Evolutionary conservation across 495 filamentous ascomycete genomes (phyloP).

Genomic region (Daldinia decipiens): DNA sequence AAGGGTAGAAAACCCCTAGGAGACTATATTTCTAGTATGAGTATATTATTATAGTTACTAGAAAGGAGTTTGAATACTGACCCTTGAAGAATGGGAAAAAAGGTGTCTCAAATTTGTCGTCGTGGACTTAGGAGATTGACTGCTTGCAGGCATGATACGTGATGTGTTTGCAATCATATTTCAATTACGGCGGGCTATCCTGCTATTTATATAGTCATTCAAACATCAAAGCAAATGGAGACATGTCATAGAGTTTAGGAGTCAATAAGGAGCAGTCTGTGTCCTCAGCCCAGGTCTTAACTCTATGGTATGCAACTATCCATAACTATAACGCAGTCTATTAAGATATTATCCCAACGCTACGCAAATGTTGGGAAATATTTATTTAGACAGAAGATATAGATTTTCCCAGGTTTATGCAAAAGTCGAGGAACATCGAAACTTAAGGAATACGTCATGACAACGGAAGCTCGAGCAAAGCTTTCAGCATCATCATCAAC

Average conservation of each 20-base stretch:
- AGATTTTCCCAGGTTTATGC: not conserved
- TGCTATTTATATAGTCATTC: not conserved
- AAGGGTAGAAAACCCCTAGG: not conserved
- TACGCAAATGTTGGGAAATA: too few relatives aligned
- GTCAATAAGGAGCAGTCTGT: not conserved
- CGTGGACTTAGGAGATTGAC: not conserved
- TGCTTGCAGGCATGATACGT: not conserved
- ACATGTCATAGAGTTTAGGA: not conserved
- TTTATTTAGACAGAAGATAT: not conserved
- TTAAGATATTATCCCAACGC: not conserved
- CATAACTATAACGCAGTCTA: not conserved
- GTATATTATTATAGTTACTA: not conserved
- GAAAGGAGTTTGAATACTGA: not conserved
- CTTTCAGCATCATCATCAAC: slow-evolving; percentile 37
- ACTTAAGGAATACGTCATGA: slow-evolving; percentile 40
- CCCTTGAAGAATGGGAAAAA: not conserved
- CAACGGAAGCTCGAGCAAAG: slow-evolving; percentile 22
- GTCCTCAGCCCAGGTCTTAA: not conserved
- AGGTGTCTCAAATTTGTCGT: not conserved
- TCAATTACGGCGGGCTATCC: not conserved
- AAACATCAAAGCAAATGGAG: not conserved
- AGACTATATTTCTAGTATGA: not conserved
- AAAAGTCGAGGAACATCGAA: not conserved
- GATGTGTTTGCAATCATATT: not conserved
- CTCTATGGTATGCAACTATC: not conserved